Evolutionary conservation across 352 stramenopile species (phyloP).

Genomic region (Pythium phragmiticola): DNA sequence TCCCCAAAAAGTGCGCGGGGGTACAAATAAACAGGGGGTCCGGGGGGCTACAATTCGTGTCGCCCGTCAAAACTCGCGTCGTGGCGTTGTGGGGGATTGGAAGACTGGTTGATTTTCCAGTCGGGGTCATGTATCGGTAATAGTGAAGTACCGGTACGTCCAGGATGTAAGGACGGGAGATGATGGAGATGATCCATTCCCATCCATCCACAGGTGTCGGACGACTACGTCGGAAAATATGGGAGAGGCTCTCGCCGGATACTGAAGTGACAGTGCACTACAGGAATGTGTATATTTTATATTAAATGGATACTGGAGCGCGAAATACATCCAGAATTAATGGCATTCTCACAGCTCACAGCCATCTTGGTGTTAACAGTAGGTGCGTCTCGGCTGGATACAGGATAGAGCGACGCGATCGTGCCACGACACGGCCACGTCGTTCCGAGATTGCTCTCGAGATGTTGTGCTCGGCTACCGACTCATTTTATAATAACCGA

Average conservation of each 20-base stretch:
- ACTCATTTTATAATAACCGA: neutral
- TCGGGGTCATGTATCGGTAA: neutral
- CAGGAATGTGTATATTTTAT: neutral
- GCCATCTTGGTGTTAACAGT: too few species aligned
- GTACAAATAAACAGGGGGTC: neutral
- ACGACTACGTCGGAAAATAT: too few species aligned
- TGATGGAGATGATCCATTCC: neutral
- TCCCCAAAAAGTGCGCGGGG: neutral
- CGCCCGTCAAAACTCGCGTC: neutral
- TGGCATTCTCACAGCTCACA: too few species aligned
- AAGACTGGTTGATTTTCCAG: too few species aligned
- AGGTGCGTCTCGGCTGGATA: too few species aligned
- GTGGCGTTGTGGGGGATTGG: neutral
- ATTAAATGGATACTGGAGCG: too few species aligned
- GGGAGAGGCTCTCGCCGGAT: slow-evolving; percentile 24
- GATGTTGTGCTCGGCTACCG: neutral
- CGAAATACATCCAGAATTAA: too few species aligned
- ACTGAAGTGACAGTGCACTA: slow-evolving; percentile 2
- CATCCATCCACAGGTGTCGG: neutral
- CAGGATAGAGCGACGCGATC: too few species aligned
- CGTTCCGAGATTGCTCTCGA: too few species aligned
- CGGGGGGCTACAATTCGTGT: slow-evolving; percentile 1
- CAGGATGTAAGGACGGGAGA: neutral
- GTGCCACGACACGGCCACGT: too few species aligned
- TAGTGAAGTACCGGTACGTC: neutral